Conservation (phyloP, 192 early-diverging fungal genomes). For the Coemansia sp. region DNA sequence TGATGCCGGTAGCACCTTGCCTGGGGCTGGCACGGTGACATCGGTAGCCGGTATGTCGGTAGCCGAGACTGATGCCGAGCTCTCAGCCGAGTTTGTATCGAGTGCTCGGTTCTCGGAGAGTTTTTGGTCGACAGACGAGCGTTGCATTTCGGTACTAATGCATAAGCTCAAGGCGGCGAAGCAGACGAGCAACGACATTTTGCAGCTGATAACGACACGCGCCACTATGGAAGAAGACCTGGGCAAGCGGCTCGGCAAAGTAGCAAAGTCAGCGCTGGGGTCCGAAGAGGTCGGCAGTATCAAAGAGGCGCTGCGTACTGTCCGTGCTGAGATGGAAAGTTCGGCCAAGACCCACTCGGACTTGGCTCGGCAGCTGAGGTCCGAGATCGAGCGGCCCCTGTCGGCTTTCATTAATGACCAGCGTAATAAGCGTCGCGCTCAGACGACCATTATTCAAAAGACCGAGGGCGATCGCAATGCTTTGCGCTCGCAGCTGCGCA, state of each 20-base stretch:
- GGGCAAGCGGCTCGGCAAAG: conserved; percentile 68
- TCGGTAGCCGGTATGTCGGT: conserved; percentile 20
- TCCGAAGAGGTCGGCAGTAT: conserved; percentile 72
- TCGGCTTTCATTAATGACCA: conserved; percentile 69
- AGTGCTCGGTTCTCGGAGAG: conserved; percentile 39
- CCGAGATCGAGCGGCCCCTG: conserved; percentile 64
- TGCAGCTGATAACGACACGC: conserved; percentile 63
- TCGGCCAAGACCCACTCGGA: conserved; percentile 68
- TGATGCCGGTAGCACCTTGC: neutral
- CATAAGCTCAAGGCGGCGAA: conserved; percentile 71
- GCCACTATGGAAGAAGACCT: conserved; percentile 72
- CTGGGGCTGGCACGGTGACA: conserved; percentile 15
- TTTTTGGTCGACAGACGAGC: conserved; percentile 64
- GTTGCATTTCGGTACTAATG: conserved; percentile 68
- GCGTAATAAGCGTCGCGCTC: conserved; percentile 64
- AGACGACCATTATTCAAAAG: conserved; percentile 54
- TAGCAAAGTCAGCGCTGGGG: conserved; percentile 63
- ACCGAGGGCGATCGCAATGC: conserved; percentile 53
- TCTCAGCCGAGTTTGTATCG: conserved; percentile 44
- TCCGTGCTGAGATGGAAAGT: conserved; percentile 65
- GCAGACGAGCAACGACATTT: conserved; percentile 70
- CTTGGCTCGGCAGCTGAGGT: conserved; percentile 65
- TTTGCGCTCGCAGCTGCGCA: conserved; percentile 52
- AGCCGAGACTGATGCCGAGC: conserved; percentile 26
- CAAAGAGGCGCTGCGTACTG: conserved; percentile 61